Base-by-base conservation (phyloP, 495 filamentous ascomycete species). In the Melanomma pulvis-pyrius region DNA sequence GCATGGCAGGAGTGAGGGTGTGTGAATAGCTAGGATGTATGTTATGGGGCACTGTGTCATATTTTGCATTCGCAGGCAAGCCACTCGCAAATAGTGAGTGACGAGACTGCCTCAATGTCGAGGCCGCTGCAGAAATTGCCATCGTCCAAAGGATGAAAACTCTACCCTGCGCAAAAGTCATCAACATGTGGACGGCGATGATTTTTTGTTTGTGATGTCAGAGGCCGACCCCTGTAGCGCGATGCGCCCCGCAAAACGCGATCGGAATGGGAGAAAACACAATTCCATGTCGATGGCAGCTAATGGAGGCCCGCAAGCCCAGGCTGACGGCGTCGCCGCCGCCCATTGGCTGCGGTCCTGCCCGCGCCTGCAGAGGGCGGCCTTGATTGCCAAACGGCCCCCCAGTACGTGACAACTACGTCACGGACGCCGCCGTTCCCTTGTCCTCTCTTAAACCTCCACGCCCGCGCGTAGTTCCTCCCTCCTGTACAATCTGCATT, bases 1-100 rank as follows among this genome's bases (percentile, higher is more conserved):
- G 65, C 46, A 29, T 57, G 72, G 67, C 72, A 77, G 50, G 73
- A 75, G 32, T 36, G 32, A 6, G 32, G 32, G 6, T 36, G 32
- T 36, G 32, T 13, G n/a, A n/a, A n/a, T n/a, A n/a, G n/a, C n/a
- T n/a, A 36, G 6, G 32, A 36, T 36, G 32, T 6, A n/a, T n/a
- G n/a, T n/a, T n/a, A n/a, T n/a, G n/a, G n/a, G n/a, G n/a, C n/a
- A n/a, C n/a, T n/a, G n/a, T n/a, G n/a, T n/a, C n/a, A n/a, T n/a
- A n/a, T n/a, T n/a, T n/a, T n/a, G n/a, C n/a, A n/a, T n/a, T n/a
- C n/a, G n/a, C n/a, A n/a, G n/a, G n/a, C n/a, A n/a, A n/a, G n/a
- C n/a, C n/a, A n/a, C n/a, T n/a, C n/a, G n/a, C n/a, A n/a, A n/a
- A n/a, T n/a, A n/a, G n/a, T n/a, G n/a, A n/a, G n/a, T n/a, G n/a